Evolutionary conservation across 495 filamentous ascomycete species (phyloP).

Genomic region (Sabuloglossum arenarium): DNA sequence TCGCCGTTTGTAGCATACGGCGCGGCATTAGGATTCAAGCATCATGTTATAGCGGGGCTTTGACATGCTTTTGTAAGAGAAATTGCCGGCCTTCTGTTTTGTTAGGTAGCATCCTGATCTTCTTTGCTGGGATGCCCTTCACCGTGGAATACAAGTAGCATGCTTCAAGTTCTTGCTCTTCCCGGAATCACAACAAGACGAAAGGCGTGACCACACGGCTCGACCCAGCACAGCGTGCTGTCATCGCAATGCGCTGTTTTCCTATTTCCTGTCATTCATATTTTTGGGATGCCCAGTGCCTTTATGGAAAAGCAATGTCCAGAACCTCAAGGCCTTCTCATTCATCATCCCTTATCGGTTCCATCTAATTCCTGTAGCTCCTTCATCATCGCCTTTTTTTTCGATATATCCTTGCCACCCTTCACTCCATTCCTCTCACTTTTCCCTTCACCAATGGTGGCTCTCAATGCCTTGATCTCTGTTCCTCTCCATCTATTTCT

Average conservation of each 20-base stretch:
- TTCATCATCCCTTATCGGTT: not conserved
- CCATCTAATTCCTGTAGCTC: not conserved
- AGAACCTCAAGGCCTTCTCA: not conserved
- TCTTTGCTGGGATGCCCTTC: not conserved
- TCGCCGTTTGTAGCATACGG: not conserved
- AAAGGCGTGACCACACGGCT: no score
- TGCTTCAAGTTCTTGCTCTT: not conserved
- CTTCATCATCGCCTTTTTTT: not conserved
- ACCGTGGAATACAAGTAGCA: not conserved
- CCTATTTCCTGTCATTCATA: no score
- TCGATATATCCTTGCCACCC: not conserved
- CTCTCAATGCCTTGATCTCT: constrained; percentile 7
- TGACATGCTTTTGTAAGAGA: not conserved
- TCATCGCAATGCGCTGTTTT: not conserved
- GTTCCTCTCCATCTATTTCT: constrained; percentile 9
- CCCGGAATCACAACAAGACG: no score
- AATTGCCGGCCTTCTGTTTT: not conserved
- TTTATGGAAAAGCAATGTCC: no score
- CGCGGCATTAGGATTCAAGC: not conserved
- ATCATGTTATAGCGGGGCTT: not conserved
- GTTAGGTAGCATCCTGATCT: not conserved
- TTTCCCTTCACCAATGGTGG: not conserved
- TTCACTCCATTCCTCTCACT: not conserved
- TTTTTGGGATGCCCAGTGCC: no score
- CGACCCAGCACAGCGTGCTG: no score